Percentiles rank a stretch among this genome's conserved stretches.
Conservation (phyloP, 108 stramenopile species). For the Fistulifera pelliculosa region DNA sequence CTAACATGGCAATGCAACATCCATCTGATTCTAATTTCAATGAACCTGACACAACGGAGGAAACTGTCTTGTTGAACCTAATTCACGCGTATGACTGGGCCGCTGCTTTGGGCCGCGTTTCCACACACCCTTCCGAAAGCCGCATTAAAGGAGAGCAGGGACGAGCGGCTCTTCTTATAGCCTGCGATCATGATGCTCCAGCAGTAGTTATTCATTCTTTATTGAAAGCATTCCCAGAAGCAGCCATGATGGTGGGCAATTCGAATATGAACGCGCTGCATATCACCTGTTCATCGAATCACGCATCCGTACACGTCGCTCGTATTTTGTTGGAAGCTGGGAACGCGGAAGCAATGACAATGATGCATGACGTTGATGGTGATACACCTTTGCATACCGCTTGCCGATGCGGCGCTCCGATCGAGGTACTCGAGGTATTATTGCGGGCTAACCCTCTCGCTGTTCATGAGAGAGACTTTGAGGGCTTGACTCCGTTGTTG, state of each 20-base stretch:
- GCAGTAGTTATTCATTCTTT: slow-evolving; percentile 38
- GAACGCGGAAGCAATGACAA: slow-evolving; percentile 19
- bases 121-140: slow-evolving; percentile 30
- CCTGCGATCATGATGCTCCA: slow-evolving; percentile 59
- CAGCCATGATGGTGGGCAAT: slow-evolving; percentile 38
- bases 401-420: slow-evolving; percentile 57
- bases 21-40: too few species aligned
- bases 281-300: slow-evolving; percentile 49
- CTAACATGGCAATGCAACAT: too few species aligned
- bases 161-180: slow-evolving; percentile 46
- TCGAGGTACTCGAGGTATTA: slow-evolving; percentile 35
- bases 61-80: slow-evolving; percentile 2
- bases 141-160: slow-evolving; percentile 36
- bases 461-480: slow-evolving; percentile 44
- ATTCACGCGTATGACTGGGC: slow-evolving; percentile 51
- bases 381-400: slow-evolving; percentile 62
- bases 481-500: slow-evolving; percentile 49
- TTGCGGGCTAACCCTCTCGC: slow-evolving; percentile 36
- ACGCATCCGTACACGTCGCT: slow-evolving; percentile 49
- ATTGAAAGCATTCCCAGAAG: slow-evolving; percentile 45
- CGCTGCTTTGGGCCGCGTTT: slow-evolving; percentile 31
- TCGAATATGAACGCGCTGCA: slow-evolving; percentile 61
- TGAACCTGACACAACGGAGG: too few species aligned
- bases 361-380: slow-evolving; percentile 51
- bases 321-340: slow-evolving; percentile 26